Evolutionary conservation across 2,329 filamentous ascomycete species (phyloP).

Genomic region (Neophaeococcomyces aloes): DNA sequence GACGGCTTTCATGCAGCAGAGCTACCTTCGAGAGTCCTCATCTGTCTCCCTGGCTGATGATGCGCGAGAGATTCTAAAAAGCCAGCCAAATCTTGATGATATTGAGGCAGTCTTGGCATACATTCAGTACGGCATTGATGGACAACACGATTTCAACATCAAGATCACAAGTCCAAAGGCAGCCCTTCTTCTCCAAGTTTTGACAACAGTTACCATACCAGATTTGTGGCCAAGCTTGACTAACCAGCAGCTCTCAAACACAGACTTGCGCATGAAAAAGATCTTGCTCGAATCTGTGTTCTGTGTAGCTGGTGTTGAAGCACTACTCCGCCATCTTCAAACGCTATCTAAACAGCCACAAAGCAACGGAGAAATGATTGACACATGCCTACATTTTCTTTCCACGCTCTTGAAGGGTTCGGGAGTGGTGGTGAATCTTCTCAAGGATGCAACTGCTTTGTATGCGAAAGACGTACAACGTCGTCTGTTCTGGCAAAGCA

Average conservation of each 20-base stretch:
- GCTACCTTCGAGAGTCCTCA: conserved; percentile 13
- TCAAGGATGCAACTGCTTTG: conserved; percentile 30
- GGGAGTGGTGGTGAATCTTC: conserved; percentile 10
- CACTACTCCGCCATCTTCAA: conserved; percentile 60
- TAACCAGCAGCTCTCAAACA: not conserved
- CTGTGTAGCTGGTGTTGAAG: conserved; percentile 67
- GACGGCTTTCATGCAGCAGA: conserved; percentile 18
- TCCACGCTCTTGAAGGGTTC: conserved; percentile 23
- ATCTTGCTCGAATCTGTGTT: conserved; percentile 54
- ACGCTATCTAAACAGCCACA: conserved; percentile 38
- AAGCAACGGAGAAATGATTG: conserved; percentile 23
- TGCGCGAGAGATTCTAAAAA: conserved; percentile 50
- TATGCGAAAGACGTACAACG: conserved; percentile 27
- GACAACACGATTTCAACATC: conserved; percentile 37
- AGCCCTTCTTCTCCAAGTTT: conserved; percentile 62
- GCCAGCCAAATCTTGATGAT: conserved; percentile 51
- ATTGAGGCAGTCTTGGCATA: conserved; percentile 46
- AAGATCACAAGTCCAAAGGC: conserved; percentile 54
- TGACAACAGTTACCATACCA: conserved; percentile 65
- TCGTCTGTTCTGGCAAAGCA: conserved; percentile 51
- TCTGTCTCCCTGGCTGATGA: conserved; percentile 31
- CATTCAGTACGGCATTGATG: conserved; percentile 31
- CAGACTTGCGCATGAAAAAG: conserved; percentile 27
- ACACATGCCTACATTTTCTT: conserved; percentile 27
- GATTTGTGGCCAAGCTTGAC: conserved; percentile 60